phyloP scores from a whole-genome alignment of 768 basidiomycete species.

The Podaxis sp. region DNA sequence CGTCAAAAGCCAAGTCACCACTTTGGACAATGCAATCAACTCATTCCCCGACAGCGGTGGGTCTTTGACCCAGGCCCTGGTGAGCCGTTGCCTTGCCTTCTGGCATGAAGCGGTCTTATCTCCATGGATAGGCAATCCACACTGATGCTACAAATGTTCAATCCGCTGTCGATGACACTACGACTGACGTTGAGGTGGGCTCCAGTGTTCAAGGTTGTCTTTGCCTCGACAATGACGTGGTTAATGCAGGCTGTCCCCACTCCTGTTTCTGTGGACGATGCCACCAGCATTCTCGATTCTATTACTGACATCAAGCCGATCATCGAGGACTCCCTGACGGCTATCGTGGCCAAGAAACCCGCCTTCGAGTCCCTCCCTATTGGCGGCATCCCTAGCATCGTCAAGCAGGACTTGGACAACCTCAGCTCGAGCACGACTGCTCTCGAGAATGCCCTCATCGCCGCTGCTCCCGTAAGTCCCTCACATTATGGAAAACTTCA shows the following conservation, averaged over 20 bases:
- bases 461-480: slow-evolving; percentile 21
- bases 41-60: slow-evolving; percentile 24
- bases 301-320: slow-evolving; percentile 15
- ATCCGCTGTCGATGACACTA: slow-evolving; percentile 20
- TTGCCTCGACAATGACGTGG: background rate
- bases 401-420: slow-evolving; percentile 21
- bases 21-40: slow-evolving; percentile 25
- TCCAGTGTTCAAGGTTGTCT: background rate
- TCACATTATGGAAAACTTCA: background rate
- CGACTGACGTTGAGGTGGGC: slow-evolving; percentile 23
- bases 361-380: slow-evolving; percentile 19
- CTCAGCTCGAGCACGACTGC: slow-evolving; percentile 20
- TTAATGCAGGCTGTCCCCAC: slow-evolving; percentile 8
- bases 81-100: slow-evolving; percentile 9
- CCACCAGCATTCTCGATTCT: slow-evolving; percentile 17
- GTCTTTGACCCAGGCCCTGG: slow-evolving; percentile 21
- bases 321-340: slow-evolving; percentile 16
- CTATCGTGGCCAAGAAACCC: slow-evolving; percentile 22
- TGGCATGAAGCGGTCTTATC: background rate
- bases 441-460: slow-evolving; percentile 23
- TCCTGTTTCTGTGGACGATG: slow-evolving; percentile 21
- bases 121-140: slow-evolving; percentile 20
- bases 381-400: slow-evolving; percentile 18
- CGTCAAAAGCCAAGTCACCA: slow-evolving; percentile 23
- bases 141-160: slow-evolving; percentile 17